These are phyloP conservation scores for Cicer yamashitae DNA, from an alignment of 306 rosid genomes.

Conservation along the genomic window DNA sequence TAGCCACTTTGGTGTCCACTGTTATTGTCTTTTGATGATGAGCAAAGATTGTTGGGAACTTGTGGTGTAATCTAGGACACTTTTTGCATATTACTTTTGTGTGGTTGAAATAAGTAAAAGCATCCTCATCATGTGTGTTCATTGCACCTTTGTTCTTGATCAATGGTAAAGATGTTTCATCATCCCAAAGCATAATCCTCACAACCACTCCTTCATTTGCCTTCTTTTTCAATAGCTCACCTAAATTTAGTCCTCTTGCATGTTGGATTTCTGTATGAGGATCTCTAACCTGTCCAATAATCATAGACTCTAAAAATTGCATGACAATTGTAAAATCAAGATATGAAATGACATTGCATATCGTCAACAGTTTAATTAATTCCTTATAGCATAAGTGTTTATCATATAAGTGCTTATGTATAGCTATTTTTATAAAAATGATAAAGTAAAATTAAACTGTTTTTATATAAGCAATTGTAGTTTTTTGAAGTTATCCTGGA, in stretches of 20 bases:
- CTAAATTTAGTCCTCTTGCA: constrained; percentile 77
- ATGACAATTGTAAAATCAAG: neutral
- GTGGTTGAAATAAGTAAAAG: constrained; percentile 66
- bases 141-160: constrained; percentile 74
- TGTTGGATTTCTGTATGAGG: constrained; percentile 71
- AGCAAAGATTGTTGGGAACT: constrained; percentile 75
- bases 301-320: constrained; percentile 3
- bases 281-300: constrained; percentile 75
- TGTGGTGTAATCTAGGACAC: constrained; percentile 68
- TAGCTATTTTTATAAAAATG: no score
- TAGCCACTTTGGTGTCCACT: constrained; percentile 56
- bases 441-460: no score
- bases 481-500: no score
- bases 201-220: constrained; percentile 96
- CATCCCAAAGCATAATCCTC: constrained; percentile 90
- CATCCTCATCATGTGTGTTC: constrained; percentile 81
- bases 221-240: constrained; percentile 76
- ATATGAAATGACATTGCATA: constrained; percentile 9
- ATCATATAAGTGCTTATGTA: no score
- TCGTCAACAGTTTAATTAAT: no score
- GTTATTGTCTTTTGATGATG: constrained; percentile 89
- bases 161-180: constrained; percentile 77
- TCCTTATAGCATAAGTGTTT: no score
- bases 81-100: constrained; percentile 80
- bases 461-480: no score